Base-by-base conservation (phyloP, 164 flowering plant genomes). In the Annona cherimola region DNA sequence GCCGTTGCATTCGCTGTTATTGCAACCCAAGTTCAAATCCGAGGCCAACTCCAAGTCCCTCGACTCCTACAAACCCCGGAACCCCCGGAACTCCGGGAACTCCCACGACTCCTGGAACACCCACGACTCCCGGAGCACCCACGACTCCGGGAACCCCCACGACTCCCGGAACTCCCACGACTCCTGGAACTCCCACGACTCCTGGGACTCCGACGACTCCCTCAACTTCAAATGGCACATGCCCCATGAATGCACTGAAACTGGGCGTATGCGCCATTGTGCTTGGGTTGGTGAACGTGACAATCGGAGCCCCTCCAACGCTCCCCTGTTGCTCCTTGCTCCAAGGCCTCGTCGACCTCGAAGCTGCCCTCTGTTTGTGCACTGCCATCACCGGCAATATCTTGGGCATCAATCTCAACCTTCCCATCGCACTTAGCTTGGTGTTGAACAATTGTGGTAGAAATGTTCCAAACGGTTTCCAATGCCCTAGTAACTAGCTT, bases 361-460 rank as follows among this genome's bases (percentile, higher is more conserved):
- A 91, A 61, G 93, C 89, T 0, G 92, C 92, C 1, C 73, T 86
- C 2, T 89, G 93, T 84, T 89, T 89, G 43, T 89, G 93, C 85
- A 85, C 88, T 44, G 87, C 85, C 72, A 81, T 90, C 45, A 90
- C 71, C 71, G 91, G 88, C 41, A 87, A 84, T 66, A 62, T 86
- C 63, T 71, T 87, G 72, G 88, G 88, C 65, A 72, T 87, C 69
- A 86, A 86, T 62, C 83, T 87, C 35, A 82, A 84, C 46, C 41
- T 89, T n/a, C 90, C 89, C 0, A 4, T 90, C 60, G 77, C 87
- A 8, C 84, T 91, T 44, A 83, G 81, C 80, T 82, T 91, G 84
- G 80, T 89, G 12, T 82, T 90, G 73, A 89, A 89, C 71, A 77
- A 76, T 18, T 90, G 93, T 64, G 76, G 76, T 2, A 88, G 65